These are phyloP conservation scores for Pugionium cornutum DNA, from an alignment of 345 rosid genomes.

Conservation along the genomic window DNA sequence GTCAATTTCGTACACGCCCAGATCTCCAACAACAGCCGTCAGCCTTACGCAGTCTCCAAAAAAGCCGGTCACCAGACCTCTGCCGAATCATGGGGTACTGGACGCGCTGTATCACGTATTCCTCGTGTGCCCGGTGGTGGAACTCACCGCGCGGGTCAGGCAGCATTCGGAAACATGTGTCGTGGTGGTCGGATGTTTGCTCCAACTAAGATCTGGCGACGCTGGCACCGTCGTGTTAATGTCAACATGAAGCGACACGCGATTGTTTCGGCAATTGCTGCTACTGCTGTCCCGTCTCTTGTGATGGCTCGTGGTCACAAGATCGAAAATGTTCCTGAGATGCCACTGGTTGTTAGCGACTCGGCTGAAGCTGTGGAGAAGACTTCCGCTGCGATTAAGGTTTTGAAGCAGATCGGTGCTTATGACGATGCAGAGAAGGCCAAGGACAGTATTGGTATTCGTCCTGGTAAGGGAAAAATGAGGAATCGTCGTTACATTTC, in stretches of 20 bases:
- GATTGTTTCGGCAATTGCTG: slow-evolving; percentile 82
- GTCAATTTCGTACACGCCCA: slow-evolving; percentile 68
- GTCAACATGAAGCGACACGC: slow-evolving; percentile 90
- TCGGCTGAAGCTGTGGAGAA: slow-evolving; percentile 76
- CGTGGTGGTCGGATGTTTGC: slow-evolving; percentile 98
- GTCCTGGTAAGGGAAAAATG: slow-evolving; percentile 87
- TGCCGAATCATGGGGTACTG: slow-evolving; percentile 99
- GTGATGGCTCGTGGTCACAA: slow-evolving; percentile 94
- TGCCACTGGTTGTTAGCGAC: slow-evolving; percentile 80
- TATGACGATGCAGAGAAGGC: slow-evolving; percentile 86
- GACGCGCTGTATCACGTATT: slow-evolving; percentile 94
- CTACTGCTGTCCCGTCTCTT: slow-evolving; percentile 71
- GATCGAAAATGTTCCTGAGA: slow-evolving; percentile 77
- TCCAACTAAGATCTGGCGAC: slow-evolving; percentile 96
- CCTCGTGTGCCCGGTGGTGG: slow-evolving; percentile 99
- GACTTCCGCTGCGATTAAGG: slow-evolving; percentile 77
- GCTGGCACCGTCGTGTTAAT: slow-evolving; percentile 91
- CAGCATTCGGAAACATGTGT: slow-evolving; percentile 63
- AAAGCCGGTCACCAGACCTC: slow-evolving; percentile 92
- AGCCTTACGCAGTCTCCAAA: slow-evolving; percentile 89
- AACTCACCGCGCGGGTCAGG: slow-evolving; percentile 98
- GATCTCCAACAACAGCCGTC: slow-evolving; percentile 80
- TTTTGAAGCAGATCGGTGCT: slow-evolving; percentile 85
- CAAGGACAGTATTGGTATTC: slow-evolving; percentile 78
- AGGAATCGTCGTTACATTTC: slow-evolving; percentile 84